Conservation (phyloP, 345 rosid species). For the Citrus maxima region DNA sequence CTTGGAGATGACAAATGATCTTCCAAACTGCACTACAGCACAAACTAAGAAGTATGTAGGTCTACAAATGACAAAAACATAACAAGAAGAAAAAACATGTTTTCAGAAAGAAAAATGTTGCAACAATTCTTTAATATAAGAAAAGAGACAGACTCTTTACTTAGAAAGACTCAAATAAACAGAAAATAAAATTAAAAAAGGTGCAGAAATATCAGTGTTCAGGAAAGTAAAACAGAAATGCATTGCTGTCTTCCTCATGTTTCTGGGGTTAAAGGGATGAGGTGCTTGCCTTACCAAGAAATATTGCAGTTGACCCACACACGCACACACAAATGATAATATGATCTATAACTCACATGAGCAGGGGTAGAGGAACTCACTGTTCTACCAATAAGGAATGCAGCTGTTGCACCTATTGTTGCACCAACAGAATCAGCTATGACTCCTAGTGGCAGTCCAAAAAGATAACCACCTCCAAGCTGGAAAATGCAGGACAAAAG, state of each 20-base stretch:
- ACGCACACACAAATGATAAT: neutral
- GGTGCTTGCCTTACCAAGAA: neutral
- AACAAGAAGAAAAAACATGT: neutral
- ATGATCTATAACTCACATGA: neutral
- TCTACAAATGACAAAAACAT: neutral
- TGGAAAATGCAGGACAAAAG: neutral
- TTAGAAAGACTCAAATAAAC: neutral
- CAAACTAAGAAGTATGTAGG: neutral
- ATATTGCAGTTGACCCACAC: neutral
- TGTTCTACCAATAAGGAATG: slow-evolving; percentile 33
- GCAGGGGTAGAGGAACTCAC: slow-evolving; percentile 10
- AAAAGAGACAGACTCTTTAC: neutral
- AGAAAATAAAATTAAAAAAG: neutral
- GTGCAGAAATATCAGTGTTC: neutral
- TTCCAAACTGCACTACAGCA: slow-evolving; percentile 45
- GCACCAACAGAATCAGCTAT: slow-evolving; percentile 28
- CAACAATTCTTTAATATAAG: neutral
- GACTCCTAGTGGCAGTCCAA: slow-evolving; percentile 22
- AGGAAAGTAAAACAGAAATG: neutral
- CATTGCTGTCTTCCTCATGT: neutral
- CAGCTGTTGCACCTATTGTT: slow-evolving; percentile 27
- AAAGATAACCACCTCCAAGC: slow-evolving; percentile 33
- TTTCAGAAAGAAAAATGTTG: slow-evolving; percentile 1
- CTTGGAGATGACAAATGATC: slow-evolving; percentile 44
- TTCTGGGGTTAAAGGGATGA: neutral